Evolutionary conservation across 2,329 filamentous ascomycete genomes (phyloP).

Genomic region (Stachybotrys chartarum): DNA sequence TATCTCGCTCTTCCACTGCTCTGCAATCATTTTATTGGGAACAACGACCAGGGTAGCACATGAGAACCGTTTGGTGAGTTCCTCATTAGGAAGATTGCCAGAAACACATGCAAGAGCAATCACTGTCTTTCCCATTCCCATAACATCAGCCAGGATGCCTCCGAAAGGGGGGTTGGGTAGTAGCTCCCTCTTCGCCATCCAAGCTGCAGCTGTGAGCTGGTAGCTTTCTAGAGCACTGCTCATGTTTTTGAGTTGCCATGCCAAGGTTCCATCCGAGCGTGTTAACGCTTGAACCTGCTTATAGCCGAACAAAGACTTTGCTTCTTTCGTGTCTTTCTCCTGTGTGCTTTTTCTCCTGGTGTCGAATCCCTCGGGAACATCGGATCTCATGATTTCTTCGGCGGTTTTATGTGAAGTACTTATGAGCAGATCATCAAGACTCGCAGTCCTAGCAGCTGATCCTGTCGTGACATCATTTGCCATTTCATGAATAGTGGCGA

Average conservation of each 20-base stretch:
- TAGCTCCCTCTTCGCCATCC: conserved; percentile 47
- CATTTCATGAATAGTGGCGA: too few relatives aligned
- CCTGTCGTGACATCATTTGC: too few relatives aligned
- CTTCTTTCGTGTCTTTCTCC: conserved; percentile 7
- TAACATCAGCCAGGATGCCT: conserved; percentile 53
- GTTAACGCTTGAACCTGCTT: conserved; percentile 9
- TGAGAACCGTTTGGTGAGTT: conserved; percentile 28
- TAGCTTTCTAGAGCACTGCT: conserved; percentile 29
- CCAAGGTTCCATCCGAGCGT: background rate
- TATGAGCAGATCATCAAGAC: too few relatives aligned
- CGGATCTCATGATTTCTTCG: background rate
- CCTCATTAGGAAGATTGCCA: conserved; percentile 38
- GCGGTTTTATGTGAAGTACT: background rate
- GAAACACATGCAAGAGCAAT: conserved; percentile 70
- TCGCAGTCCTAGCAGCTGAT: too few relatives aligned
- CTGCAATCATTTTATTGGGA: conserved; percentile 10
- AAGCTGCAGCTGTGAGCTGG: conserved; percentile 43
- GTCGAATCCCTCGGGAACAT: conserved; percentile 9
- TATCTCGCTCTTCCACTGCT: conserved; percentile 21
- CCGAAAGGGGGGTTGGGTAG: conserved; percentile 38
- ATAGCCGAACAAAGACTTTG: conserved; percentile 9
- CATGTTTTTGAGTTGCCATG: conserved; percentile 13
- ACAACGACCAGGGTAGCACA: conserved; percentile 24
- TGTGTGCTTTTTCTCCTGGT: conserved; percentile 7
- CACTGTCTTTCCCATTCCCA: conserved; percentile 64